phyloP scores from a whole-genome alignment of 371 early-diverging fungal genomes.

The Mucor lusitanicus region DNA sequence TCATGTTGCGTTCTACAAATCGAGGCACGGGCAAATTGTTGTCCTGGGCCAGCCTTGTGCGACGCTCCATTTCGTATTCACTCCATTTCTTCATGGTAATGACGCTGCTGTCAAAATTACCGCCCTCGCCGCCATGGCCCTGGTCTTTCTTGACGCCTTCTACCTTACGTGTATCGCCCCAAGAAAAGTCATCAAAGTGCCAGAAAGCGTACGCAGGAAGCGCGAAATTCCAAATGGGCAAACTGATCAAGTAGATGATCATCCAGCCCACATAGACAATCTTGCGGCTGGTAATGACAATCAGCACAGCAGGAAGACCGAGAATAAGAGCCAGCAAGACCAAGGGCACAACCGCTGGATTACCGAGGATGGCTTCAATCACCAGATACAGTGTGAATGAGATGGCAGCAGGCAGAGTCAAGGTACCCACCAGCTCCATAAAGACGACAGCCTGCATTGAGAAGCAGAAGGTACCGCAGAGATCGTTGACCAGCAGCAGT shows the following conservation, averaged over 20 bases:
- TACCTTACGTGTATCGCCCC: slow-evolving; percentile 88
- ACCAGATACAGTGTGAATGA: slow-evolving; percentile 66
- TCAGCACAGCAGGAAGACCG: slow-evolving; percentile 85
- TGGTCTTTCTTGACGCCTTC: slow-evolving; percentile 64
- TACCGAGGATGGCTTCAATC: slow-evolving; percentile 49
- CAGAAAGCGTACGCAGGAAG: slow-evolving; percentile 97
- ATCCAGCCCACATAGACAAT: slow-evolving; percentile 96
- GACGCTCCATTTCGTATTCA: slow-evolving; percentile 66
- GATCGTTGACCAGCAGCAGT: slow-evolving; percentile 75
- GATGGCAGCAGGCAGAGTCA: slow-evolving; percentile 86
- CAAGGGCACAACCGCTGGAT: slow-evolving; percentile 69
- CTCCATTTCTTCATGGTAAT: slow-evolving; percentile 69
- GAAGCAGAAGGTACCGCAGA: slow-evolving; percentile 91
- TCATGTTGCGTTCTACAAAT: slow-evolving; percentile 16
- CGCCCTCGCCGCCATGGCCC: slow-evolving; percentile 73
- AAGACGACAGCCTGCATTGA: slow-evolving; percentile 90
- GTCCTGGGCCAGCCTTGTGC: slow-evolving; percentile 20
- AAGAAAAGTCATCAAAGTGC: slow-evolving; percentile 99
- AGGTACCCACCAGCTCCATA: slow-evolving; percentile 87
- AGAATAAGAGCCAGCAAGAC: slow-evolving; percentile 73
- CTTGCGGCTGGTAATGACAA: slow-evolving; percentile 89
- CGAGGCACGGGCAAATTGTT: slow-evolving; percentile 23
- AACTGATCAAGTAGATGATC: slow-evolving; percentile 86
- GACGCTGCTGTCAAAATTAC: slow-evolving; percentile 68
- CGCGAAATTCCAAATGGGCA: slow-evolving; percentile 98